Percentiles rank a stretch among this genome's conserved stretches.
Conservation (phyloP, 148 eudicot genomes). For the Vaccinium vitisidaea region DNA sequence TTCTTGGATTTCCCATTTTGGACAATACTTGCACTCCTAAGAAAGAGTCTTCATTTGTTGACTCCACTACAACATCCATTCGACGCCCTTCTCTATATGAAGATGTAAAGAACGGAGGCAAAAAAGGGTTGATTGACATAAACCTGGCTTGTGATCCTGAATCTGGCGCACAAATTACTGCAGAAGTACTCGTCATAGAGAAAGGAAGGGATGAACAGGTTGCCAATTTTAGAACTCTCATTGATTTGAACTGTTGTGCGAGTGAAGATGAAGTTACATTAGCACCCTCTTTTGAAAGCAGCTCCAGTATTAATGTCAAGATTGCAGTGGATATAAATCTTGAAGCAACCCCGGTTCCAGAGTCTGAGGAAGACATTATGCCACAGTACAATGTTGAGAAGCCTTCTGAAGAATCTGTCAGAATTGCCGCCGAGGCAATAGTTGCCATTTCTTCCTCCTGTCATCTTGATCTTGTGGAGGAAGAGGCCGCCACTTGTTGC, state of each 20-base stretch:
- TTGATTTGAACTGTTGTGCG: constrained; percentile 74
- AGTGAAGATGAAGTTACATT: constrained; percentile 56
- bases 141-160: constrained; percentile 50
- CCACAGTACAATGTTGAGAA: constrained; percentile 14
- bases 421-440: constrained; percentile 66
- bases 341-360: constrained; percentile 42
- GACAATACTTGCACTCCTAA: constrained; percentile 32
- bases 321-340: constrained; percentile 42
- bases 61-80: constrained; percentile 34
- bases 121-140: constrained; percentile 53
- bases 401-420: constrained; percentile 36
- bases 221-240: constrained; percentile 32
- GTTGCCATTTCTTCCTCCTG: constrained; percentile 54
- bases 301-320: constrained; percentile 33
- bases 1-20: constrained; percentile 63
- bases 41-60: constrained; percentile 31
- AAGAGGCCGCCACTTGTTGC: not conserved
- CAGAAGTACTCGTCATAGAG: constrained; percentile 33
- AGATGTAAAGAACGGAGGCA: constrained; percentile 29
- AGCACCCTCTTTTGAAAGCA: constrained; percentile 33
- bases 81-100: constrained; percentile 24
- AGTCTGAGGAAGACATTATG: constrained; percentile 37
- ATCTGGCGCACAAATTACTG: constrained; percentile 25
- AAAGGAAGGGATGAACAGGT: constrained; percentile 28
- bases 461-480: constrained; percentile 19